Evolutionary conservation across 1,284 basidiomycete species (phyloP).

Genomic region (Apiotrichum akiyoshidainum): DNA sequence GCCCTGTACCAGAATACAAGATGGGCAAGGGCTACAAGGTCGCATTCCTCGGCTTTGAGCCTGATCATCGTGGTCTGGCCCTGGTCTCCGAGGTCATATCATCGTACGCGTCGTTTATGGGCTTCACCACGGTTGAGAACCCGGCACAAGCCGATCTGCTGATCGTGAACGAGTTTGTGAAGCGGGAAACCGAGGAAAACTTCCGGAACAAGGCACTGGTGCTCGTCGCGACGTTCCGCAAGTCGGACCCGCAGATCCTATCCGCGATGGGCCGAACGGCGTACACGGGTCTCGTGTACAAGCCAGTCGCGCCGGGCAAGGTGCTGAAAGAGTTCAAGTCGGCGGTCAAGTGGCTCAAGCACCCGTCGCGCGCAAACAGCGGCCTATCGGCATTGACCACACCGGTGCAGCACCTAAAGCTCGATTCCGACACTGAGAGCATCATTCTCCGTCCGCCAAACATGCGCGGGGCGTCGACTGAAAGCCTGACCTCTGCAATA

Average conservation of each 20-base stretch:
- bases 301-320: conserved; percentile 79
- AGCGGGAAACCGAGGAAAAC: conserved; percentile 60
- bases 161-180: conserved; percentile 75
- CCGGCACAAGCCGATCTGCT: conserved; percentile 64
- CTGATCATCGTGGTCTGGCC: conserved; percentile 63
- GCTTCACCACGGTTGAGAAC: conserved; percentile 58
- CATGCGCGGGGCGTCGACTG: background rate
- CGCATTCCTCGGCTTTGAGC: conserved; percentile 71
- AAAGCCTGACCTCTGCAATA: conserved; percentile 7
- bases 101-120: conserved; percentile 76
- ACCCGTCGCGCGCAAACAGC: conserved; percentile 22
- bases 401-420: background rate
- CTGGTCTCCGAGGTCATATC: conserved; percentile 63
- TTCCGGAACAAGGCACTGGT: conserved; percentile 25
- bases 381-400: conserved; percentile 6
- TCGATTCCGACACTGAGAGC: background rate
- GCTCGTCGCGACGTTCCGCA: conserved; percentile 54
- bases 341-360: conserved; percentile 27
- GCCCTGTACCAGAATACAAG: conserved; percentile 17
- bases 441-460: background rate
- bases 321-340: conserved; percentile 61
- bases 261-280: conserved; percentile 65
- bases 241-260: conserved; percentile 3
- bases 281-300: conserved; percentile 79
- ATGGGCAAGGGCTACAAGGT: conserved; percentile 57